Evolutionary conservation across 345 rosid species (phyloP).

Genomic region (Hypericum androsaemum): DNA sequence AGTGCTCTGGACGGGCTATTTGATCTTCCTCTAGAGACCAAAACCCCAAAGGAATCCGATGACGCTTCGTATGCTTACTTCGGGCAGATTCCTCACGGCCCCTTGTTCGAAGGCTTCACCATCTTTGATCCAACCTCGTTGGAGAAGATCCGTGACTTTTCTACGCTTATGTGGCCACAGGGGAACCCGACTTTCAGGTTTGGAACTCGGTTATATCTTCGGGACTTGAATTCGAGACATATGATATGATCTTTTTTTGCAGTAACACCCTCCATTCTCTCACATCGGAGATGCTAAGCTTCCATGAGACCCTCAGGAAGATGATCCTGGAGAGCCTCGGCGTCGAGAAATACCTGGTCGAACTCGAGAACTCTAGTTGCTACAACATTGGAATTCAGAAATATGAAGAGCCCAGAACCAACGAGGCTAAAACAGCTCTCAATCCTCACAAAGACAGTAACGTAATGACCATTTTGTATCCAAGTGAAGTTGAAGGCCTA

Average conservation of each 20-base stretch:
- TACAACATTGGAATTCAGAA: constrained; percentile 11
- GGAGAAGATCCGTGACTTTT: constrained; percentile 26
- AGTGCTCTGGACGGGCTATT: constrained; percentile 39
- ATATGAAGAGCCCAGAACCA: constrained; percentile 19
- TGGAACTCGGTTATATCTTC: not conserved
- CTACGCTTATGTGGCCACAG: constrained; percentile 37
- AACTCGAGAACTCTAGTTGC: constrained; percentile 6
- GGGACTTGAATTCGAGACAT: not conserved
- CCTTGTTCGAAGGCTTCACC: constrained; percentile 57
- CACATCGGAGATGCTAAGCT: not conserved
- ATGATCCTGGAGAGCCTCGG: constrained; percentile 2
- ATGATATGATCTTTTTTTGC: not conserved
- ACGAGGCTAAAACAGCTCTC: constrained; percentile 1
- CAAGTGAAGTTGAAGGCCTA: constrained; percentile 23
- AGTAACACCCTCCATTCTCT: not conserved
- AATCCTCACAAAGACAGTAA: constrained; percentile 20
- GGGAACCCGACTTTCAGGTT: constrained; percentile 51
- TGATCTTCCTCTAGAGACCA: constrained; percentile 40
- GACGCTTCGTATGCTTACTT: constrained; percentile 51
- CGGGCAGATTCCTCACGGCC: constrained; percentile 43
- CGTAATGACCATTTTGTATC: constrained; percentile 17
- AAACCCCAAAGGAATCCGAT: constrained; percentile 33
- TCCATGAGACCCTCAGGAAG: not conserved
- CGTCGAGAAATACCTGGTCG: constrained; percentile 17
- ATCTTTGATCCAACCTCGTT: constrained; percentile 33